These are phyloP conservation scores for Gaertneriomyces sp. DNA, from an alignment of 192 early-diverging fungal species.

Conservation along the genomic window DNA sequence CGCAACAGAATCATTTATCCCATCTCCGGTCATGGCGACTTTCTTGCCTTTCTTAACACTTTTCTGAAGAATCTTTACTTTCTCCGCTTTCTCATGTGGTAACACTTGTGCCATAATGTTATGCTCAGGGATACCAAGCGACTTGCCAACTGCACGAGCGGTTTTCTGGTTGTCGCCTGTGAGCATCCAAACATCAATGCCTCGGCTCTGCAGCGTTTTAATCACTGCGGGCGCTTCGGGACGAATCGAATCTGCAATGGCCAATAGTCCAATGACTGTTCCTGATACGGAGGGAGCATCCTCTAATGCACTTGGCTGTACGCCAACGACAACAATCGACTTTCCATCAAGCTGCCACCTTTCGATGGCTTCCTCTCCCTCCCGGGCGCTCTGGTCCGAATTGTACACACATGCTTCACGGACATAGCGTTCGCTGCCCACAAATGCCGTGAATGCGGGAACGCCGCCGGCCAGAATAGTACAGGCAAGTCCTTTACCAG, in stretches of 20 bases:
- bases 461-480: background rate
- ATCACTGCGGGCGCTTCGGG: constrained; percentile 57
- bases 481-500: constrained; percentile 62
- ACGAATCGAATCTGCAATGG: constrained; percentile 61
- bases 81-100: constrained; percentile 68
- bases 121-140: constrained; percentile 56
- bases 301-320: constrained; percentile 29
- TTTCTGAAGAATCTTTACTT: constrained; percentile 55
- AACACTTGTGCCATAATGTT: constrained; percentile 65
- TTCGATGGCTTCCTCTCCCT: constrained; percentile 10
- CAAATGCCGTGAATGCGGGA: constrained; percentile 13
- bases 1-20: constrained; percentile 93
- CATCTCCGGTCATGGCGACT: constrained; percentile 93
- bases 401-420: constrained; percentile 42
- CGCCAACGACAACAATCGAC: constrained; percentile 55
- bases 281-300: constrained; percentile 11
- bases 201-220: constrained; percentile 38
- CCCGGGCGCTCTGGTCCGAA: background rate
- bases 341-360: constrained; percentile 57
- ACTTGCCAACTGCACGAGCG: constrained; percentile 56
- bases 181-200: constrained; percentile 73
- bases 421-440: constrained; percentile 68
- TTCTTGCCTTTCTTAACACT: constrained; percentile 17
- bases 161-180: constrained; percentile 71
- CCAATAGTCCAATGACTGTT: constrained; percentile 56